Conservation (phyloP, 305 asterid genomes). For the Ajuga reptans region DNA sequence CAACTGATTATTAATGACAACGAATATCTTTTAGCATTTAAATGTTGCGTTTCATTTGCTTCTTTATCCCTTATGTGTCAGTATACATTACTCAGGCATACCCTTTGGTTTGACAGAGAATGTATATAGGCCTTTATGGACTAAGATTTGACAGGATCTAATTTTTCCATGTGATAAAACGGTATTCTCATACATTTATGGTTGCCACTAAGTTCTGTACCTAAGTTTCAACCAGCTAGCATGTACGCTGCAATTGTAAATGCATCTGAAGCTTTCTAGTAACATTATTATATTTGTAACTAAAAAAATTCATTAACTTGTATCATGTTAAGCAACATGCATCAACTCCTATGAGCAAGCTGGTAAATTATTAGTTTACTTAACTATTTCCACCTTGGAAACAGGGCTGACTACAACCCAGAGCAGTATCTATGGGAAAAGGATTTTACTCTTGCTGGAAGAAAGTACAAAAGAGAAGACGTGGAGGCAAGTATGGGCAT, state of each 20-base stretch:
- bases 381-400: constrained; percentile 17
- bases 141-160: constrained; percentile 8
- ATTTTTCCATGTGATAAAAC: neutral
- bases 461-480: constrained; percentile 78
- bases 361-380: neutral
- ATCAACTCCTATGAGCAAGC: constrained; percentile 14
- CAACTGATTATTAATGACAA: neutral
- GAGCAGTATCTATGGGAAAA: constrained; percentile 93
- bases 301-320: neutral
- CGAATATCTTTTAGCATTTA: neutral
- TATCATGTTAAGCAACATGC: neutral
- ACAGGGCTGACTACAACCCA: constrained; percentile 98
- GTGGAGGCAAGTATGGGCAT: constrained; percentile 98
- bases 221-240: constrained; percentile 6
- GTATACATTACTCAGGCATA: neutral
- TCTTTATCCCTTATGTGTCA: neutral
- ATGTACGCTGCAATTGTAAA: neutral
- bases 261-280: neutral
- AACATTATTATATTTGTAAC: neutral
- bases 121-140: constrained; percentile 3
- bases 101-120: neutral
- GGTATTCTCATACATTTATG: neutral
- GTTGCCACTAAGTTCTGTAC: neutral
- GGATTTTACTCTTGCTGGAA: constrained; percentile 80
- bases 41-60: neutral